Base-by-base conservation (phyloP, 768 basidiomycete genomes). In the Phylloporus arenicola region DNA sequence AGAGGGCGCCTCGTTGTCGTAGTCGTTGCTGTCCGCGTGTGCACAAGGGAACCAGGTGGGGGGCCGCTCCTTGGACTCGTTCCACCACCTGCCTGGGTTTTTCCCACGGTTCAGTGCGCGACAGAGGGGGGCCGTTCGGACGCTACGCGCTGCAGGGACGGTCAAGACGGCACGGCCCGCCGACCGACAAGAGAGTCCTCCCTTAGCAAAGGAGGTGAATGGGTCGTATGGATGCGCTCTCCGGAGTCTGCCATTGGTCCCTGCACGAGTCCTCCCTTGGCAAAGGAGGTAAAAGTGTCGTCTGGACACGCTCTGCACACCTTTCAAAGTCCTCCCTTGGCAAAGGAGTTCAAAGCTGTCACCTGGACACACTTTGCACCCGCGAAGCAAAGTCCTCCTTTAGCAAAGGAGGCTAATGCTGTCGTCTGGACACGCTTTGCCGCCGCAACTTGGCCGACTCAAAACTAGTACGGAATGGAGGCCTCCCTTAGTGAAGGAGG, bases 251-350 rank as follows among this genome's bases (percentile, higher is more conserved):
- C 27, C 27, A 24, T 6, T 24, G n/a, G n/a, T 7, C 3, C 25
- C 25, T 27, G 27, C 27, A 27, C 7, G 27, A 27, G 51, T 16
- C 34, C 34, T 52, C 45, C 51, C 45, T 43, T 52, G 19, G 41
- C 51, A 48, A 52, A 52, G 51, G 51, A 52, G 46, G 46, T 45
- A 10, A 16, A 34, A 4, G 50, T 22, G 45, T 41, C 24, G 3
- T n/a, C 0, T 48, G 51, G 42, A 52, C 34, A n/a, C 41, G 22
- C 46, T 52, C 12, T 13, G 29, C 43, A 39, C 4, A 8, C n/a
- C n/a, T n/a, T n/a, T n/a, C n/a, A n/a, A n/a, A n/a, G n/a, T n/a
- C n/a, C n/a, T n/a, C n/a, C n/a, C n/a, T n/a, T n/a, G n/a, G n/a
- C n/a, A n/a, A n/a, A n/a, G n/a, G n/a, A n/a, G n/a, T n/a, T n/a